Evolutionary conservation across 2,329 filamentous ascomycete species (phyloP), one percentile per base, ranked within the genome.

Genomic region (Raffaelea ambrosiae): DNA sequence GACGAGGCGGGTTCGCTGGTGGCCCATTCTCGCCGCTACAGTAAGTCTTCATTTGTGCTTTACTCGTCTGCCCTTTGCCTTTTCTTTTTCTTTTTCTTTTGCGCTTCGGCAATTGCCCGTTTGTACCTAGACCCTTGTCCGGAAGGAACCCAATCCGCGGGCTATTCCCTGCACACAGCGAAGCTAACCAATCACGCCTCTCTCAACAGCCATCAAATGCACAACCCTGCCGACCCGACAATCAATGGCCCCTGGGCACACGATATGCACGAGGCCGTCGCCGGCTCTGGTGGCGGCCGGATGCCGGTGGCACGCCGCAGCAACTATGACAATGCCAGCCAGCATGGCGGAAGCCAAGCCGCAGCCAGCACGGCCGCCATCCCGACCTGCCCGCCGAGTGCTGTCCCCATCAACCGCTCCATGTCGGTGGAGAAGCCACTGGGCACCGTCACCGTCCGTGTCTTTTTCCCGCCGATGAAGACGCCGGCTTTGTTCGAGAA

Each of bases 191-290:
- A 18, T 51, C 31, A 51, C 43, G 44, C 49, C 20, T 29, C n/a
- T 29, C 7, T 29, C 26, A n/a, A 11, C 47, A 51, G 52, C 50
- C 70, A 67, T 50, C 66, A 70, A 55, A 39, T 49, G 8, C 51
- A 53, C 33, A 53, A 53, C 46, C 51, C 50, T 3, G 22, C 70
- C 33, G 79, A 85, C 58, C 80, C 79, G 50, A 79, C 82, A 16
- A 84, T 81, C 21, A 86, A 81, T 62, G 81, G 79, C 19, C 84
- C 79, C 40, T 97, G 93, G 93, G 81, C 88, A 54, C 93, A 98
- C 64, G 93, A 98, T 64, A 88, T 97, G 68, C 93, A 97, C 66
- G 88, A 95, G 54, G 76, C 66, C 11, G 71, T 82, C n/a, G 68
- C 67, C 53, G 69, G 76, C 53, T 71, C 73, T 31, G 50, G 57